phyloP scores from a whole-genome alignment of 768 basidiomycete genomes.

The Agaricus subrufescens region DNA sequence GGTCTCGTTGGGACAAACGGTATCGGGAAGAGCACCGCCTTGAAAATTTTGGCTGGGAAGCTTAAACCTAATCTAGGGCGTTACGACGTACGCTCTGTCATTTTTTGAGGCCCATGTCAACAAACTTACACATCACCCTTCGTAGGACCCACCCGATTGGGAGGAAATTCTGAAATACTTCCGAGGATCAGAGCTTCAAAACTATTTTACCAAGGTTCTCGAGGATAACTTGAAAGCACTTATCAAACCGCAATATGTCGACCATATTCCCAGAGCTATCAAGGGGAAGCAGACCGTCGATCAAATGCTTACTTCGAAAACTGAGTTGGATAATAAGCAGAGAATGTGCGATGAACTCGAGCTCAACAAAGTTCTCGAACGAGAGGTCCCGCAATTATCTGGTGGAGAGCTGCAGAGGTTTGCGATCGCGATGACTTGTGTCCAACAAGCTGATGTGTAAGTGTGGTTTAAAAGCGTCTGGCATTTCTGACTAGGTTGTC shows the following conservation, averaged over 20 bases:
- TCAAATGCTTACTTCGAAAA: slow-evolving; percentile 89
- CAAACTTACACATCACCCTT: slow-evolving; percentile 2
- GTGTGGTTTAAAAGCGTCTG: slow-evolving; percentile 23
- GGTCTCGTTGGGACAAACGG: slow-evolving; percentile 98
- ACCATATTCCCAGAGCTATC: slow-evolving; percentile 95
- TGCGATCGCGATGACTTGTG: slow-evolving; percentile 96
- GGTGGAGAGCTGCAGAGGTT: slow-evolving; percentile 98
- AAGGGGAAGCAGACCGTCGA: slow-evolving; percentile 84
- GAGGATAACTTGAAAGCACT: slow-evolving; percentile 98
- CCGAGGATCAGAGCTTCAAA: slow-evolving; percentile 97
- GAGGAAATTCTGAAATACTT: slow-evolving; percentile 98
- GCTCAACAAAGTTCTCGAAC: slow-evolving; percentile 77
- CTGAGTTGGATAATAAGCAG: slow-evolving; percentile 86
- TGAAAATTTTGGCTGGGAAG: slow-evolving; percentile 96
- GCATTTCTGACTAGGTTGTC: slow-evolving; percentile 5
- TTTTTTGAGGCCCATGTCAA: not conserved
- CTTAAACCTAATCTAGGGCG: slow-evolving; percentile 96
- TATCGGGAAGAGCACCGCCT: slow-evolving; percentile 97
- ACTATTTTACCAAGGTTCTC: slow-evolving; percentile 98
- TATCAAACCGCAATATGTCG: slow-evolving; percentile 99
- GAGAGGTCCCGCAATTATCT: slow-evolving; percentile 82
- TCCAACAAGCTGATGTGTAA: slow-evolving; percentile 93
- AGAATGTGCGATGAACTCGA: slow-evolving; percentile 84
- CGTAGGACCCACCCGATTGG: slow-evolving; percentile 96
- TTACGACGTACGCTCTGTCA: slow-evolving; percentile 69